Evolutionary conservation across 441 rosid genomes (phyloP), one percentile per base, ranked within the genome.

Genomic region (Erysimum pusillum): DNA sequence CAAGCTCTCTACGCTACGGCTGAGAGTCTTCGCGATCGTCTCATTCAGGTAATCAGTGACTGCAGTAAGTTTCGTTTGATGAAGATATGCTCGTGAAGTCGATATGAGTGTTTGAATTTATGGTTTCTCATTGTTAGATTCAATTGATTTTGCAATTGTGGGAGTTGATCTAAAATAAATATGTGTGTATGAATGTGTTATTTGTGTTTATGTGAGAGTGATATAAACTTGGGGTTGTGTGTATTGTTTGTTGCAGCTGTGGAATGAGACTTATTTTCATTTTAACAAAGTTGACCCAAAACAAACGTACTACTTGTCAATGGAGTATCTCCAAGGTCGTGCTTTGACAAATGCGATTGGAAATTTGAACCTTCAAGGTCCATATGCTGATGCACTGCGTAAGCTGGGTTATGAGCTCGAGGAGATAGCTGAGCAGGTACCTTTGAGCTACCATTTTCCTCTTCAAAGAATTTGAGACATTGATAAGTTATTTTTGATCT

Each of bases 261-360:
- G 98, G 99, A 89, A 96, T 34, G 96, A 89, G 83, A 96, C 98
- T 52, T 90, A 85, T 80, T 53, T 84, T 74, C 97, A 96, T 65
- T 91, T 82, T 75, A 84, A 91, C 85, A 87, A 88, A 82, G 90
- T 83, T 35, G 88, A 89, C 85, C 98, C 98, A 8, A 93, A 96
- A 65, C 98, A 96, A 82, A 93, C 94, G 0, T 96, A 96, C 74
- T 96, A 96, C 85, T 80, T 96, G 69, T 96, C 99, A 35, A 96
- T 96, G 99, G 98, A 96, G 71, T 96, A 85, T 83, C 99, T 93
- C 75, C 99, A 91, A 91, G 99, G 99, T 63, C 90, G 99, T 60
- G 92, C 98, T 76, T 83, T 96, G 86, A 91, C 89, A 1, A 93
- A 93, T 80, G 97, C 98, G 0, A 87, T 96, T 70, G 99, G 99